Evolutionary conservation across 148 eudicot genomes (phyloP), one percentile per base, ranked within the genome.

Genomic region (Silene latifolia): DNA sequence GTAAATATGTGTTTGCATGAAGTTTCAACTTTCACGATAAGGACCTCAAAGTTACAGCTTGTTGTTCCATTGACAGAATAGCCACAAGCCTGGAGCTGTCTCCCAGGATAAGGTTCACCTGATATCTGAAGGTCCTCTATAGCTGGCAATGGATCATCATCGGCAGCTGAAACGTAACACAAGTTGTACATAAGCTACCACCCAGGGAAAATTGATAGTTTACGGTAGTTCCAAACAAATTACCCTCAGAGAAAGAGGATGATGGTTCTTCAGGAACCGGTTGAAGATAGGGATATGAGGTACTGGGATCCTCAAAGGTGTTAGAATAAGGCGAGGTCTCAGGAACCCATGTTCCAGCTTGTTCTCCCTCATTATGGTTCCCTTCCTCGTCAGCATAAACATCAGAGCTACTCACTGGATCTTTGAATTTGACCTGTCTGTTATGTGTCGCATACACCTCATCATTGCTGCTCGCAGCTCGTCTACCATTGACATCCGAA

Each of bases 31-130:
- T 68, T 68, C 17, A 68, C 47, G 48, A 78, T 67, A 78, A 75
- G 72, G 70, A 93, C 98, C 98, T 93, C 98, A 83, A 93, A 93
- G 81, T 93, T 93, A 71, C 98, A 93, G 79, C 93, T 89, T 47
- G 93, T 91, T 71, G 98, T 93, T 79, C 98, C 98, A 86, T 91
- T 88, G 61, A 86, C 77, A 20, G 98, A 91, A 79, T 77, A 81
- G 77, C 98, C 98, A 72, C 87, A 74, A 27, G 97, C 98, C 83
- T 81, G 87, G 73, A 93, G 92, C 74, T 86, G 87, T 71, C 76
- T 85, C 44, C 98, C 98, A 67, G 98, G 97, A 84, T 81, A 93
- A 62, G 98, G 87, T 57, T 93, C 98, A 76, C 98, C 98, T 54
- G 97, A 84, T 78, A 93, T 93, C 76, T 93, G 98, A 73, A 93